Base-by-base conservation (phyloP, 345 rosid genomes). In the Iberis pinnata region DNA sequence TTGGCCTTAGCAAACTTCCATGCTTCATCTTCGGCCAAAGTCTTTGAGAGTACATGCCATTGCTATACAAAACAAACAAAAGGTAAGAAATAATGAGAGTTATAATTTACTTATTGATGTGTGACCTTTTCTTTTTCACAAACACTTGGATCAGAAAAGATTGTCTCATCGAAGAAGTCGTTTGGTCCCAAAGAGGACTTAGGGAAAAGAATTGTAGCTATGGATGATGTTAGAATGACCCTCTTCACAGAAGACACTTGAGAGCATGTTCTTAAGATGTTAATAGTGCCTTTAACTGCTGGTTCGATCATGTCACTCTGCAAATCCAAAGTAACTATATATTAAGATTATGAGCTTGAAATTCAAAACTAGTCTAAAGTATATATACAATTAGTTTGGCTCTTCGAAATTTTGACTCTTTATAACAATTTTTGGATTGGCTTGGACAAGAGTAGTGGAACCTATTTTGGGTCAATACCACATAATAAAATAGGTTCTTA, bases 281-380 rank as follows among this genome's bases (percentile, higher is more conserved):
- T 78, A 5, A 78, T 62, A 14, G 83, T 81, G 19, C 82, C 82
- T 29, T 70, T 78, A 10, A 81, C 58, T 1, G 80, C 84, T 25
- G 78, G 75, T 7, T 74, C 78, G 16, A 78, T 63, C 44, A 81
- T 4, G 32, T 81, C 81, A 4, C 10, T 44, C 66, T 31, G 12
- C 15, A 54, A 19, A 36, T 10, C 18, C 8, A 2, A 45, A 25
- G 37, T 24, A 12, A 38, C 12, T 13, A 8, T 26, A 26, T 25
- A 25, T 24, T 15, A n/a, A 4, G 47, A 19, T 36, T 45, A 39
- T 20, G 43, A 4, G 29, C 8, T 31, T 47, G 49, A n/a, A n/a
- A n/a, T n/a, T n/a, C n/a, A n/a, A n/a, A n/a, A n/a, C n/a, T n/a
- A n/a, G n/a, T n/a, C n/a, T n/a, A n/a, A n/a, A n/a, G n/a, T n/a